These are phyloP conservation scores for Mycena galopus DNA, from an alignment of 768 basidiomycete species.

Conservation along the genomic window DNA sequence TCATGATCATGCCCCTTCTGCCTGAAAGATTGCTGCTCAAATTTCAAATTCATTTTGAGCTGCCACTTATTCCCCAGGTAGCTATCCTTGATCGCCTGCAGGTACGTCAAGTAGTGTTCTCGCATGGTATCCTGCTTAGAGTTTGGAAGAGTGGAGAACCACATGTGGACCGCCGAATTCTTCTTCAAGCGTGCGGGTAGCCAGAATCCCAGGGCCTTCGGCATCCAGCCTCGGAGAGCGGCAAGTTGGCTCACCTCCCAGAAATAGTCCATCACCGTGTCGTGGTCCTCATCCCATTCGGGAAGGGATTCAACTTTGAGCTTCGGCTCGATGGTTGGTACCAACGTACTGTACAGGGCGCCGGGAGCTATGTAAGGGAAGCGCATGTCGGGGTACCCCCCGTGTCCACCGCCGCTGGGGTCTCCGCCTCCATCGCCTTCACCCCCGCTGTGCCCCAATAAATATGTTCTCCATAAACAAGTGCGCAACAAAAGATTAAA, in stretches of 20 bases:
- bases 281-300: neutral
- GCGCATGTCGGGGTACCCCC: too few relatives aligned
- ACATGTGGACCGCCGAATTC: neutral
- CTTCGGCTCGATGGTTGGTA: neutral
- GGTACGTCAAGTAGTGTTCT: too few relatives aligned
- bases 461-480: too few relatives aligned
- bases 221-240: neutral
- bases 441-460: too few relatives aligned
- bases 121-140: neutral
- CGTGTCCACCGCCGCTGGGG: too few relatives aligned
- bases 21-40: neutral
- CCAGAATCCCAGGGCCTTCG: neutral
- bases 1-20: too few relatives aligned
- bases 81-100: too few relatives aligned
- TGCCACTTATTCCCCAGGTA: too few relatives aligned
- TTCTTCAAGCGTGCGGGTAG: neutral
- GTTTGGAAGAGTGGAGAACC: neutral
- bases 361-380: slow-evolving; percentile 1
- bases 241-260: neutral
- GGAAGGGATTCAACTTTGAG: neutral
- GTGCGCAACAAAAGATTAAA: too few relatives aligned
- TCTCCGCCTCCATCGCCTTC: too few relatives aligned
- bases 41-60: too few relatives aligned
- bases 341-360: neutral
- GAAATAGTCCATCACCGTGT: slow-evolving; percentile 2